Evolutionary conservation across 140 eudicot species (phyloP), one percentile per base, ranked within the genome.

Genomic region (Erigeron philadelphicus): DNA sequence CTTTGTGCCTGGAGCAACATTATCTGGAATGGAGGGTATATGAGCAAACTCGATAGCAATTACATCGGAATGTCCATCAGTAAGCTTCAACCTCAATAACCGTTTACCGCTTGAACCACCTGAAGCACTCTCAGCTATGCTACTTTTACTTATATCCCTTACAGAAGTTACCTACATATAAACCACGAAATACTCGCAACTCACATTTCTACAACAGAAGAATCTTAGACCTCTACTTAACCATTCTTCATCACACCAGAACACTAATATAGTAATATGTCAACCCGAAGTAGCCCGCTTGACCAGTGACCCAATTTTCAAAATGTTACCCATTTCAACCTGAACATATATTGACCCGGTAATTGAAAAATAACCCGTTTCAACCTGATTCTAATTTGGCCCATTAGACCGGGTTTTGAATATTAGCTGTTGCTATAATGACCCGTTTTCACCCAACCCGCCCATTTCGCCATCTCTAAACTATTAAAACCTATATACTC

Each of bases 1-100:
- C 96, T 91, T 88, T 21, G 95, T 84, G 38, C 97, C 97, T 13
- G 92, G 96, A 61, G 84, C 88, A 47, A 91, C 75, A 71, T 88
- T 80, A 61, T 86, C 95, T 10, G 95, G 83, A 61, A 88, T 68
- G 7, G 89, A 88, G 0, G 95, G 91, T 63, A 88, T 82, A 38
- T 67, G 85, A 67, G 89, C 72, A 74, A 77, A 86, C 84, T 91
- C 97, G 25, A 91, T 18, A 64, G 97, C 96, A 75, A 81, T 80
- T 17, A 86, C 72, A 21, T 88, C 95, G 55, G 83, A 81, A 42
- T 84, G 86, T 15, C 96, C 97, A 82, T 91, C 97, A 44, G 88
- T 91, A 52, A 91, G 90, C 82, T 79, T 83, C 75, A 91, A 80
- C 77, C 81, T 84, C 67, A 91, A 72, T 41, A 91, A 77, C 53